These are phyloP conservation scores for Pyrenophora teres DNA, from an alignment of 2,329 filamentous ascomycete genomes.

Conservation along the genomic window DNA sequence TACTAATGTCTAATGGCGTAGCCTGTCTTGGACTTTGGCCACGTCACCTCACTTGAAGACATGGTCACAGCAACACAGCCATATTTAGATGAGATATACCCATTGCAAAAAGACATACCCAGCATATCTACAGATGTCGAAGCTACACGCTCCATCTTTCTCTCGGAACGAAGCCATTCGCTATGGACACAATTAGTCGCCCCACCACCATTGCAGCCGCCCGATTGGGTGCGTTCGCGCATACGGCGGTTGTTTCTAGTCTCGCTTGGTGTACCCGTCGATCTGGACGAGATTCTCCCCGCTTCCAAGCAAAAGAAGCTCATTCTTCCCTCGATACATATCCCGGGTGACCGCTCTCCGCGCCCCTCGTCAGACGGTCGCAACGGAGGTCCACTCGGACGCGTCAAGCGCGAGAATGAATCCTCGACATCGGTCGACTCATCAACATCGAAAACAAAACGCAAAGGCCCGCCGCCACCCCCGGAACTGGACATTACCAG, in stretches of 20 bases:
- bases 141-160: slow-evolving; percentile 54
- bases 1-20: slow-evolving; percentile 46
- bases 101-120: slow-evolving; percentile 52
- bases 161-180: slow-evolving; percentile 83
- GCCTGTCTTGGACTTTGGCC: slow-evolving; percentile 71
- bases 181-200: slow-evolving; percentile 96
- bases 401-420: slow-evolving; percentile 48
- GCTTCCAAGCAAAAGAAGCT: slow-evolving; percentile 98
- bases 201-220: slow-evolving; percentile 89
- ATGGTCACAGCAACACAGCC: slow-evolving; percentile 65
- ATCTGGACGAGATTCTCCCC: slow-evolving; percentile 95
- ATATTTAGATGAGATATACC: slow-evolving; percentile 66
- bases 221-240: slow-evolving; percentile 96
- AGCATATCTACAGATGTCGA: slow-evolving; percentile 45
- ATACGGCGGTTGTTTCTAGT: slow-evolving; percentile 95
- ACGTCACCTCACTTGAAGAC: slow-evolving; percentile 62
- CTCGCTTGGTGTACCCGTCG: slow-evolving; percentile 91
- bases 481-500: slow-evolving; percentile 80
- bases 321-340: slow-evolving; percentile 77
- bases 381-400: slow-evolving; percentile 35
- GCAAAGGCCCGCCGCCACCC: slow-evolving; percentile 66
- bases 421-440: slow-evolving; percentile 48
- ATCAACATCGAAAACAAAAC: slow-evolving; percentile 44
- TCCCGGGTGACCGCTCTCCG: slow-evolving; percentile 45
- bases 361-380: slow-evolving; percentile 47